A percentile compares a stretch with the other conserved stretches of the same genome.
Evolutionary conservation across 257 asterid genomes (phyloP).

Genomic region (Craterostigma plantagineum): DNA sequence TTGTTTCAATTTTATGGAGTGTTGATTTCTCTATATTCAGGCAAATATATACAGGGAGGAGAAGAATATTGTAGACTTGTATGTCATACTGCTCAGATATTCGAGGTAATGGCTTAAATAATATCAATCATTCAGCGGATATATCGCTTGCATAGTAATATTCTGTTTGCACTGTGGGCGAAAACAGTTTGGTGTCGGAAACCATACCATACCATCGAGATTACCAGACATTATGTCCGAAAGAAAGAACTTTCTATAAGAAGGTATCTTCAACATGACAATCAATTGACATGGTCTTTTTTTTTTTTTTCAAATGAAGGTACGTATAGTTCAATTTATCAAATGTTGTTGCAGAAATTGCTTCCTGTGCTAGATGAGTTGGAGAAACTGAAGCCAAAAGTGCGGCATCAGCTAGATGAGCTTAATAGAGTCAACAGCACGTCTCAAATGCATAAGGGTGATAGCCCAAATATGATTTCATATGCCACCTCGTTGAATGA

Average conservation of each 20-base stretch:
- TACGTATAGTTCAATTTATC: conserved; percentile 8
- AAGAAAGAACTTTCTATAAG: conserved; percentile 29
- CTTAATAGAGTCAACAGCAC: conserved; percentile 19
- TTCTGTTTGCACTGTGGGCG: no score
- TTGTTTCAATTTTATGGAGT: not conserved
- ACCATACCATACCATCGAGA: conserved; percentile 73
- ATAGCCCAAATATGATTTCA: conserved; percentile 21
- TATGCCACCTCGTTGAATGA: conserved; percentile 18
- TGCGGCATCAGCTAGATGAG: conserved; percentile 27
- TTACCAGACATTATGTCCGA: conserved; percentile 28
- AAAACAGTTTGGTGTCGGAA: conserved; percentile 75
- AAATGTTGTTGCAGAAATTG: conserved; percentile 29
- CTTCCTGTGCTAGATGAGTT: conserved; percentile 55
- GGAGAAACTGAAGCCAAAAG: conserved; percentile 59
- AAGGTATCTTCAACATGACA: conserved; percentile 28
- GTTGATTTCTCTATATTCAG: conserved; percentile 15
- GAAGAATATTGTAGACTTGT: conserved; percentile 57
- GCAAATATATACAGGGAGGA: conserved; percentile 67
- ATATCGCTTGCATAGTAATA: no score
- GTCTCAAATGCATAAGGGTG: conserved; percentile 18
- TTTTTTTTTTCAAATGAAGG: conserved; percentile 10
- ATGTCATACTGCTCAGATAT: conserved; percentile 58
- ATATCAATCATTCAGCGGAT: no score
- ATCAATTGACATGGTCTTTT: not conserved
- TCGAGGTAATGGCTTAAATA: conserved; percentile 33